Conservation (phyloP, 148 eudicot species). For the Polygonum aviculare region DNA sequence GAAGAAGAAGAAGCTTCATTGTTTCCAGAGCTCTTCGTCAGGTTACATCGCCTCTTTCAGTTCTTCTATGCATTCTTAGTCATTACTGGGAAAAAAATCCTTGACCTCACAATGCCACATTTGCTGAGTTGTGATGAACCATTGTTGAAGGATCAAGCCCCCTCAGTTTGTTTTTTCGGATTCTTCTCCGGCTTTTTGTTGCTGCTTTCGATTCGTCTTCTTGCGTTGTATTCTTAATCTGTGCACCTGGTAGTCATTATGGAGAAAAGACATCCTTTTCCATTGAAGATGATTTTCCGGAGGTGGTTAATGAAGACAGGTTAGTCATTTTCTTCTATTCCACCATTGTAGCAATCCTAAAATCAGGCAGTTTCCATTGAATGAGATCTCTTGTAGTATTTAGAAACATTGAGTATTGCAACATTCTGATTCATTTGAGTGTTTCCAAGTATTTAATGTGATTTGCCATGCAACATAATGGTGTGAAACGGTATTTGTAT, state of each 20-base stretch:
- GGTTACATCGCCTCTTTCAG: constrained; percentile 7
- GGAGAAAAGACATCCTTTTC: constrained; percentile 20
- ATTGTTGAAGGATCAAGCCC: constrained; percentile 10
- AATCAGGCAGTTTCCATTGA: background rate
- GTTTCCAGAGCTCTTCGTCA: constrained; percentile 12
- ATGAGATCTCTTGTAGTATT: background rate
- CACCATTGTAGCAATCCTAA: constrained; percentile 23
- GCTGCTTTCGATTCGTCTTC: constrained; percentile 13
- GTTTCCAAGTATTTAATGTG: background rate
- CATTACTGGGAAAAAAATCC: constrained; percentile 16
- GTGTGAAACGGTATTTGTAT: background rate
- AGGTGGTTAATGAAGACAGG: constrained; percentile 48
- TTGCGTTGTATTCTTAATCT: constrained; percentile 12
- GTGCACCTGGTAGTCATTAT: constrained; percentile 78
- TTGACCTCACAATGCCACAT: background rate
- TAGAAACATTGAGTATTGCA: background rate
- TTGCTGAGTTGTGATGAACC: background rate
- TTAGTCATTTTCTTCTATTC: constrained; percentile 12
- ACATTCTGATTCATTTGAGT: background rate
- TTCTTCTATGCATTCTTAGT: constrained; percentile 5
- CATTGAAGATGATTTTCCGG: constrained; percentile 57
- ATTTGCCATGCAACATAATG: background rate
- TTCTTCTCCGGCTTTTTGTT: constrained; percentile 16
- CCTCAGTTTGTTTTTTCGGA: constrained; percentile 12
- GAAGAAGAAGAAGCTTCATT: constrained; percentile 20